Base-by-base conservation (phyloP, 2,329 filamentous ascomycete species). In the Xylaria sp. region DNA sequence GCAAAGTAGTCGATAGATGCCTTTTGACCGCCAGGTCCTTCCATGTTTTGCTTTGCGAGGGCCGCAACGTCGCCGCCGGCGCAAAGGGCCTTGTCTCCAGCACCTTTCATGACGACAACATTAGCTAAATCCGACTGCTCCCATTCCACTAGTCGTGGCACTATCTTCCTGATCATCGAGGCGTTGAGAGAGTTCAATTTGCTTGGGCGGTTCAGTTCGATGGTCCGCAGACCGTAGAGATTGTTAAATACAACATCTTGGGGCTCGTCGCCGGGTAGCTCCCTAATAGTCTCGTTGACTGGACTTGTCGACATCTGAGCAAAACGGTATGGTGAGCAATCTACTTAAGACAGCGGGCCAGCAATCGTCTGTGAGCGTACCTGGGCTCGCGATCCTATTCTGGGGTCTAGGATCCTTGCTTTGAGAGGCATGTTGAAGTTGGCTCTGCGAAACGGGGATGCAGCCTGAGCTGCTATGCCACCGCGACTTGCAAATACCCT, bases 131-230 rank as follows among this genome's bases (percentile, higher is more conserved):
- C 91, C 33, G 95, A 98, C 82, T 97, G 96, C 77, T 93, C 89
- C 94, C 94, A 99, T 85, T 98, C 95, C 77, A 93, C 86, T 77
- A 99, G 81, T 66, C 96, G 89, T 26, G 95, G 94, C 56, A 94
- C 84, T 75, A 99, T 98, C 84, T 99, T 98, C 76, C 93, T 89
- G 71, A 92, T 92, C 97, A 99, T 99, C 66, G 94, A 97, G 61
- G 87, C 92, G 80, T 97, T 94, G 74, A 99, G 89, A 31, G 95
- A 92, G 82, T 99, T 98, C 79, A 94, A 87, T 84, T 97, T 97
- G 78, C 88, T 86, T 6, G 95, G 96, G 67, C 96, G 90, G 84
- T 99, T 99, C 74, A 99, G 92, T 83, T 97, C 92, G 77, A 99
- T 90, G 74, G 92, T 94, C 71, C 96, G 93, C 59, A 98, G 88